Conservation (phyloP, 2,329 filamentous ascomycete genomes). For the Arthroderma uncinatum region DNA sequence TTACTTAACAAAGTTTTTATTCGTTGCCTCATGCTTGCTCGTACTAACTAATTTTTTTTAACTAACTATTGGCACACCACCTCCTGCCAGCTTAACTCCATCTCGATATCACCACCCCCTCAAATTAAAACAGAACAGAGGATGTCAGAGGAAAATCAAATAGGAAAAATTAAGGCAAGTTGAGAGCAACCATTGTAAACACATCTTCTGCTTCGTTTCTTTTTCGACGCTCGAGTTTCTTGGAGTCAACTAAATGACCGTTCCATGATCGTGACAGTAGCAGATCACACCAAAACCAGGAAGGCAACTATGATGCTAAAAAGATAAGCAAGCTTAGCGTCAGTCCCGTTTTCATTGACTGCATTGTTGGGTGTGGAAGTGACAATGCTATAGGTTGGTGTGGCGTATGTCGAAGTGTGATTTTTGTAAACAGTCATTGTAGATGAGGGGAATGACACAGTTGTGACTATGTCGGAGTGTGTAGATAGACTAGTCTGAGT, state of each 20-base stretch:
- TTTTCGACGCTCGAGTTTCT: not conserved
- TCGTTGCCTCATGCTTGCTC: not conserved
- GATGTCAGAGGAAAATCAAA: not conserved
- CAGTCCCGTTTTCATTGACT: not conserved
- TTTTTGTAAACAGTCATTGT: not conserved
- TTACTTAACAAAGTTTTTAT: not conserved
- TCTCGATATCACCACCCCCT: not conserved
- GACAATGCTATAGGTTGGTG: not conserved
- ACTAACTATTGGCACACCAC: not conserved
- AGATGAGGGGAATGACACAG: not conserved
- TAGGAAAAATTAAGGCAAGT: not conserved
- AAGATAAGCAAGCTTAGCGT: constrained; percentile 2
- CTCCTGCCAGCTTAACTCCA: not conserved
- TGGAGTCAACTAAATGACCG: not conserved
- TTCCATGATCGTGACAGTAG: not conserved
- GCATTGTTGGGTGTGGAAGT: not conserved
- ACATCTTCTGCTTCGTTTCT: not conserved
- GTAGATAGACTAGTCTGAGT: not conserved
- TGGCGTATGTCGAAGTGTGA: not conserved
- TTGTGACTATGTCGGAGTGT: not conserved
- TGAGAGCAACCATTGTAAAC: not conserved
- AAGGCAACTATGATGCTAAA: not conserved
- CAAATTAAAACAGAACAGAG: not conserved
- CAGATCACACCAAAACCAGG: not conserved
- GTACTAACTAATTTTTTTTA: not conserved